phyloP scores from a whole-genome alignment of 148 eudicot genomes.

The Diospyros lotus region DNA sequence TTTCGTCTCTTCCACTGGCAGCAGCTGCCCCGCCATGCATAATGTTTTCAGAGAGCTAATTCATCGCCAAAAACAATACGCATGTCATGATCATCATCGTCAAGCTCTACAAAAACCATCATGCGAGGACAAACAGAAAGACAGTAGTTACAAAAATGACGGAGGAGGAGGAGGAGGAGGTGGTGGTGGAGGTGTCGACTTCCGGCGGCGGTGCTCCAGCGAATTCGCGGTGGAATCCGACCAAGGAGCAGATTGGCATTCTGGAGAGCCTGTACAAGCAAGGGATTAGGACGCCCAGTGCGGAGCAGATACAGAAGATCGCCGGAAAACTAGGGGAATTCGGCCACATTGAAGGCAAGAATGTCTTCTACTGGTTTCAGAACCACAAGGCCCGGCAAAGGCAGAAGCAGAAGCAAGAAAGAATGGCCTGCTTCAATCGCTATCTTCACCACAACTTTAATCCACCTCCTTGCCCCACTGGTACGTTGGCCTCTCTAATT shows the following conservation, averaged over 20 bases:
- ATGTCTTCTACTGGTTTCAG: constrained; percentile 96
- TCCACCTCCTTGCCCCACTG: constrained; percentile 30
- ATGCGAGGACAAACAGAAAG: neutral
- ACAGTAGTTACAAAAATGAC: neutral
- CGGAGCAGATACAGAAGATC: constrained; percentile 80
- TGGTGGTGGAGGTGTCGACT: neutral
- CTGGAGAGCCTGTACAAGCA: constrained; percentile 63
- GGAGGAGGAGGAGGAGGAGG: constrained; percentile 17
- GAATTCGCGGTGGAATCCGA: constrained; percentile 74
- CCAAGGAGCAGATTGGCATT: constrained; percentile 74
- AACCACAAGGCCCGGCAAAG: constrained; percentile 94
- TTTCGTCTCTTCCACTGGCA: constrained; percentile 28
- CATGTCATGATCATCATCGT: constrained; percentile 34
- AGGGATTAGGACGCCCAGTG: constrained; percentile 72
- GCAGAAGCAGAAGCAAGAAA: constrained; percentile 69
- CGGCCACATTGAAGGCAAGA: constrained; percentile 90
- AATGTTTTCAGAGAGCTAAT: constrained; percentile 65
- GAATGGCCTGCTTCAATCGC: constrained; percentile 22
- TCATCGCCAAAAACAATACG: constrained; percentile 71
- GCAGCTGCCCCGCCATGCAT: constrained; percentile 67
- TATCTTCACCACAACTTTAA: constrained; percentile 11
- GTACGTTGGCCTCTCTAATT: constrained; percentile 15
- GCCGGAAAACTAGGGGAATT: constrained; percentile 44
- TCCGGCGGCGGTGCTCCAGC: constrained; percentile 25
- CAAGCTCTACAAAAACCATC: constrained; percentile 11